These are phyloP conservation scores for Phytophthora foliorum DNA, from an alignment of 352 stramenopile genomes.

Conservation along the genomic window DNA sequence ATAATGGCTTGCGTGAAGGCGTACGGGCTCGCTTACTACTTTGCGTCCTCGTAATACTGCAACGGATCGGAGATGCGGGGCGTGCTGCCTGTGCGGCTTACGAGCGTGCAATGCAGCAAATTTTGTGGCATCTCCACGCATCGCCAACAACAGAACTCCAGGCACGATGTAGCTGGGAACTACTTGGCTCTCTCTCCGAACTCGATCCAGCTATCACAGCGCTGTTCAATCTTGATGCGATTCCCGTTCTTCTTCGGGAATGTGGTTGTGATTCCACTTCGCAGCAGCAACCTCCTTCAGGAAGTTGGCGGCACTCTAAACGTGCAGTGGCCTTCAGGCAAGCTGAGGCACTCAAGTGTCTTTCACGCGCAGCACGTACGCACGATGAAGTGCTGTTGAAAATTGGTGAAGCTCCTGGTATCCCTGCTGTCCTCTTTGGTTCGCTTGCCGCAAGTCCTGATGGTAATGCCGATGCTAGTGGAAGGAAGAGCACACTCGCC, in stretches of 20 bases:
- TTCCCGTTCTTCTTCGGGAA: conserved; percentile 63
- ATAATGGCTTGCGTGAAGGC: conserved; percentile 34
- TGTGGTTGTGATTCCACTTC: conserved; percentile 35
- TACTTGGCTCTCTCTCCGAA: conserved; percentile 62
- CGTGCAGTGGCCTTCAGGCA: conserved; percentile 33
- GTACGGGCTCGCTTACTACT: conserved; percentile 61
- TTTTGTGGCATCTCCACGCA: conserved; percentile 54
- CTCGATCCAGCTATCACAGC: conserved; percentile 64
- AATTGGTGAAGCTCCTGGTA: conserved; percentile 56
- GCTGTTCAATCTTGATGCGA: conserved; percentile 73
- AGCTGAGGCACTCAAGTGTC: conserved; percentile 74
- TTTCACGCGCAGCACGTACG: conserved; percentile 57
- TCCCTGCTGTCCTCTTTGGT: conserved; percentile 56
- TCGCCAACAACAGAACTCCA: conserved; percentile 38
- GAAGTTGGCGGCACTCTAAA: conserved; percentile 26
- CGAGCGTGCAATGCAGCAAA: conserved; percentile 64
- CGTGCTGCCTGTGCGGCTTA: conserved; percentile 58
- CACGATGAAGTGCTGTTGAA: conserved; percentile 81
- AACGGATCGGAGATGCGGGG: conserved; percentile 62
- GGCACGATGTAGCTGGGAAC: conserved; percentile 60
- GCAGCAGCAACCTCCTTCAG: conserved; percentile 9
- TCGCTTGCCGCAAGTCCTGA: conserved; percentile 32
- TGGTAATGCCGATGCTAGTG: not conserved
- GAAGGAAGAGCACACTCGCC: conserved; percentile 2
- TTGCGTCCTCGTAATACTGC: conserved; percentile 61